phyloP scores from a whole-genome alignment of 2,329 filamentous ascomycete species.

The Cladobotryum mycophilum region DNA sequence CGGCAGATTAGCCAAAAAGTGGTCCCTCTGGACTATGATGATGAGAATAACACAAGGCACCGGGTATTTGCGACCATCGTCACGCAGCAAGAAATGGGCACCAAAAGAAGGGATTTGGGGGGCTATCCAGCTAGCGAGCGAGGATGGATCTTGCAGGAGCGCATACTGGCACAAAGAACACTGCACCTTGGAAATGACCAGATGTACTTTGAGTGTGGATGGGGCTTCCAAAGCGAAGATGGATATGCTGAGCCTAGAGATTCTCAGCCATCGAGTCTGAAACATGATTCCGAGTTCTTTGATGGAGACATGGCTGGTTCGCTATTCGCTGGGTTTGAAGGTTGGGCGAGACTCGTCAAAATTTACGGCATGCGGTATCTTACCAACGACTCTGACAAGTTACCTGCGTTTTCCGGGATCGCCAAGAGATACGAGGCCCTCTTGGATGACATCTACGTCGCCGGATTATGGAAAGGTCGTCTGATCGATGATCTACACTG shows the following conservation, averaged over 20 bases:
- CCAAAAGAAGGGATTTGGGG: background rate
- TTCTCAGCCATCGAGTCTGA: background rate
- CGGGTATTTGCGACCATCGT: background rate
- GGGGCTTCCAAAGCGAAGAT: background rate
- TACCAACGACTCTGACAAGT: constrained; percentile 8
- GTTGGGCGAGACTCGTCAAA: background rate
- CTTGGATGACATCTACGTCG: constrained; percentile 9
- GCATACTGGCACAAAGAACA: constrained; percentile 13
- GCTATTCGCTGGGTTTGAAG: background rate
- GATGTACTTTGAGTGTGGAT: constrained; percentile 13
- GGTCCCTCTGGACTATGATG: constrained; percentile 5
- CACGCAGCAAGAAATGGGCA: background rate
- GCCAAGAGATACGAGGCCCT: constrained; percentile 8
- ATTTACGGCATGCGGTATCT: constrained; percentile 4
- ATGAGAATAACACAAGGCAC: background rate
- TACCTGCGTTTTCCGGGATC: constrained; percentile 9
- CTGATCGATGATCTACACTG: constrained; percentile 8
- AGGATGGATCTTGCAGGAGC: constrained; percentile 18
- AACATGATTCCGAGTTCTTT: background rate
- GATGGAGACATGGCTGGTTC: background rate
- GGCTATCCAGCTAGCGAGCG: constrained; percentile 6
- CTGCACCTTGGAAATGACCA: constrained; percentile 16
- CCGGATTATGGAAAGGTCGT: constrained; percentile 7
- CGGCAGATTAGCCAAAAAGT: constrained; percentile 2
- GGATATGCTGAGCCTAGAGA: background rate